Base-by-base conservation (phyloP, 306 rosid species). In the Sicyos edulis region DNA sequence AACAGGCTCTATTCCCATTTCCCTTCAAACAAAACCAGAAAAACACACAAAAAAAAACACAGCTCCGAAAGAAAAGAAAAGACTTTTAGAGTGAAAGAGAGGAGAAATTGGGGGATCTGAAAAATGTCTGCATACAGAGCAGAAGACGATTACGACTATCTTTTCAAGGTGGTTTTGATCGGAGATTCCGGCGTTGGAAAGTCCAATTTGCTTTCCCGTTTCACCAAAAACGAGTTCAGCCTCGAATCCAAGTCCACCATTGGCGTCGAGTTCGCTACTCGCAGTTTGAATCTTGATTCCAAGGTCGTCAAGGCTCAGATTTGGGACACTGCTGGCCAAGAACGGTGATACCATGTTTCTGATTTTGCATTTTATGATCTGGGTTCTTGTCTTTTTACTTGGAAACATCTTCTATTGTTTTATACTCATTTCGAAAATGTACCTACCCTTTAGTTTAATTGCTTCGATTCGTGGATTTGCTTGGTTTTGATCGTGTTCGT, bases 291-390 rank as follows among this genome's bases (percentile, higher is more conserved):
- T 62, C 84, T 85, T 60, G 88, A 85, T 63, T 44, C 50, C 45
- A 85, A 82, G 55, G 84, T 82, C 71, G 80, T 85, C 70, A 85
- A 85, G 82, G 88, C 88, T 54, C 88, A 85, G 84, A 82, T 85
- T 79, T 85, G 88, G 88, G 88, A 85, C 74, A 85, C 88, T 42
- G 88, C 88, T 7, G 88, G 88, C 74, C 88, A 85, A 73, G 88
- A 85, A 78, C 78, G 88, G 88, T 85, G 61, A 12, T 14, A 2
- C 34, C 21, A 12, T 22, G 13, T 4, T 47, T 14, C 42, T 22
- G 19, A 7, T 45, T 67, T 67, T 24, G 47, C 9, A 47, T 45
- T 67, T 67, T 22, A 14, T 47, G 56, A 20, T 67, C 21, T 67
- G 72, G 72, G 71, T 65, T 34, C 42, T 37, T 37, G 42, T 37